Percentiles rank a stretch among this genome's conserved stretches.
phyloP scores from a whole-genome alignment of 108 stramenopile genomes.

The Schizochytrium sp. region DNA sequence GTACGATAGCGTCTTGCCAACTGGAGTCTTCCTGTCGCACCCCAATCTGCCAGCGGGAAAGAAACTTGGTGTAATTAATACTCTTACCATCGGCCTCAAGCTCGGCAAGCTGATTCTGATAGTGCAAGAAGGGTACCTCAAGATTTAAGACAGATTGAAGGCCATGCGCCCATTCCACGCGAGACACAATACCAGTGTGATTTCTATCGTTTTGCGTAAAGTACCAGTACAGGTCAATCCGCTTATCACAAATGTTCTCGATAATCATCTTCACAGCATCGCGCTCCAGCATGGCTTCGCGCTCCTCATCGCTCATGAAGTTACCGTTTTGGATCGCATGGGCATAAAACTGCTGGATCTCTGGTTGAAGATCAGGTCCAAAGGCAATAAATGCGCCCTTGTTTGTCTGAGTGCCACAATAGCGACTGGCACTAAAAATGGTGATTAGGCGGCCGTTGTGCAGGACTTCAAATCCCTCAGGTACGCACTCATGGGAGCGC shows the following conservation, averaged over 20 bases:
- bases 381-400: conserved; percentile 67
- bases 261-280: conserved; percentile 73
- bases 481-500: conserved; percentile 80
- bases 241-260: conserved; percentile 74
- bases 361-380: conserved; percentile 20
- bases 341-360: conserved; percentile 63
- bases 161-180: conserved; percentile 76
- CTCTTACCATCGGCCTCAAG: conserved; percentile 67
- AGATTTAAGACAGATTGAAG: conserved; percentile 73
- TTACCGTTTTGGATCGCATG: conserved; percentile 46
- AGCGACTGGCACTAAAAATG: conserved; percentile 77
- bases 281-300: conserved; percentile 53
- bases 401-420: conserved; percentile 77
- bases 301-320: conserved; percentile 54
- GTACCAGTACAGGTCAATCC: conserved; percentile 75
- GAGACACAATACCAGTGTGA: conserved; percentile 67
- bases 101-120: conserved; percentile 71
- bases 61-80: conserved; percentile 76
- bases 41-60: conserved; percentile 73
- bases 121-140: conserved; percentile 72
- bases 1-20: conserved; percentile 73
- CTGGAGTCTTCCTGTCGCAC: conserved; percentile 66
- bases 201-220: conserved; percentile 74
- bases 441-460: conserved; percentile 77
- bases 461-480: conserved; percentile 73